Evolutionary conservation across 169 alveolate genomes (phyloP).

Genomic region (Plasmodium vivax): DNA sequence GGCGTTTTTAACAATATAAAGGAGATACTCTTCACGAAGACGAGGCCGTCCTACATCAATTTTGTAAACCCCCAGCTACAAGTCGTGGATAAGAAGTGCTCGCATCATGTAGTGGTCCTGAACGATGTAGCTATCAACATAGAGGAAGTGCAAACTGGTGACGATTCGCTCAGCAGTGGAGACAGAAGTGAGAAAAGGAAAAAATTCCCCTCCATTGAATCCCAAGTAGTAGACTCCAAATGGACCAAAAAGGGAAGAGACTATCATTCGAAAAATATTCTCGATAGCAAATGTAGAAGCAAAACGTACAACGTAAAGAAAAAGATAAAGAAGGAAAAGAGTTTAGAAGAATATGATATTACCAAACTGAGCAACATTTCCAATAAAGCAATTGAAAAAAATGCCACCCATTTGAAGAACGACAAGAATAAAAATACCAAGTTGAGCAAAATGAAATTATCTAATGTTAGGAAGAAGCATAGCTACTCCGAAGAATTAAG

Average conservation of each 20-base stretch:
- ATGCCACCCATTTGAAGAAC: conserved; percentile 11
- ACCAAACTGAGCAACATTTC: conserved; percentile 34
- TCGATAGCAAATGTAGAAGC: conserved; percentile 1
- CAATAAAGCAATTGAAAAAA: conserved; percentile 47
- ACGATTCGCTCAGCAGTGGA: neutral
- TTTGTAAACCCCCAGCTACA: conserved; percentile 59
- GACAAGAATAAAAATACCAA: conserved; percentile 31
- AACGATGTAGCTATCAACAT: conserved; percentile 28
- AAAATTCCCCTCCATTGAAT: neutral
- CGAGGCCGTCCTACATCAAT: conserved; percentile 56
- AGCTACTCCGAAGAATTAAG: conserved; percentile 13
- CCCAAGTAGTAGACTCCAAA: neutral
- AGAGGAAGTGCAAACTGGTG: neutral
- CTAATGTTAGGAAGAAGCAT: conserved; percentile 1
- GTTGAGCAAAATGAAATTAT: conserved; percentile 18
- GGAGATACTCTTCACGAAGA: conserved; percentile 76
- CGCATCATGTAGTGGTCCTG: conserved; percentile 22
- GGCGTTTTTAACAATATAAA: conserved; percentile 78
- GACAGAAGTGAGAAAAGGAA: neutral
- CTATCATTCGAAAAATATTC: neutral
- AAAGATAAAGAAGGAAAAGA: conserved; percentile 24
- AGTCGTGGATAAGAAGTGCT: conserved; percentile 43
- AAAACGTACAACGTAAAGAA: conserved; percentile 32
- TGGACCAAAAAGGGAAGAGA: conserved; percentile 11
- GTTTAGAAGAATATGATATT: conserved; percentile 11